Evolutionary conservation across 352 stramenopile species (phyloP).

Genomic region (Globisporangium ultimum): DNA sequence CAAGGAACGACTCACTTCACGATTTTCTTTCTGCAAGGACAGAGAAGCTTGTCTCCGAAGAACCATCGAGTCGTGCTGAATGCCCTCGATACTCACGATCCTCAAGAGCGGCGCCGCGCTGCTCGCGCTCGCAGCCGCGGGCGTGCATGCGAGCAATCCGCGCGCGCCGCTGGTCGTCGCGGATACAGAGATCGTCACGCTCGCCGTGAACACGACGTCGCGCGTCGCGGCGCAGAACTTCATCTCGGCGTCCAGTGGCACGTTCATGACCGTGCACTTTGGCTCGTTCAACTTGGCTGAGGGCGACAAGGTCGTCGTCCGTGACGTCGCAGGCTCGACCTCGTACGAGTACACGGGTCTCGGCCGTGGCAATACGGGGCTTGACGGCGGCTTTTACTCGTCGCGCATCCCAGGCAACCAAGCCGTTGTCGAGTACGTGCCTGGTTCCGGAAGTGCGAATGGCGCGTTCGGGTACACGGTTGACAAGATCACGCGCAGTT

Average conservation of each 20-base stretch:
- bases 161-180: slow-evolving; percentile 23
- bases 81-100: slow-evolving; percentile 11
- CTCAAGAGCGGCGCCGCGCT: slow-evolving; percentile 21
- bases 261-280: slow-evolving; percentile 28
- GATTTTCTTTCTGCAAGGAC: slow-evolving; percentile 1
- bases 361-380: slow-evolving; percentile 26
- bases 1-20: slow-evolving; percentile 3
- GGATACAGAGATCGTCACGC: slow-evolving; percentile 23
- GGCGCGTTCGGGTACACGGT: slow-evolving; percentile 28
- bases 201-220: slow-evolving; percentile 8
- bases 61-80: slow-evolving; percentile 4
- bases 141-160: slow-evolving; percentile 30
- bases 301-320: slow-evolving; percentile 24
- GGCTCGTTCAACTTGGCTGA: slow-evolving; percentile 27
- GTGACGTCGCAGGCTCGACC: slow-evolving; percentile 13
- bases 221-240: slow-evolving; percentile 3
- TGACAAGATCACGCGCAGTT: slow-evolving; percentile 29
- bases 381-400: slow-evolving; percentile 31
- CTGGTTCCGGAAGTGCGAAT: neutral
- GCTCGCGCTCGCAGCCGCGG: slow-evolving; percentile 13
- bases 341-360: slow-evolving; percentile 25
- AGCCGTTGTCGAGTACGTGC: slow-evolving; percentile 25
- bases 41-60: slow-evolving; percentile 3
- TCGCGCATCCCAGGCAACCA: slow-evolving; percentile 18
- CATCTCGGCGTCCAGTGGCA: neutral